These are phyloP conservation scores for Brassica carinata DNA, from an alignment of 345 rosid species.

Conservation along the genomic window DNA sequence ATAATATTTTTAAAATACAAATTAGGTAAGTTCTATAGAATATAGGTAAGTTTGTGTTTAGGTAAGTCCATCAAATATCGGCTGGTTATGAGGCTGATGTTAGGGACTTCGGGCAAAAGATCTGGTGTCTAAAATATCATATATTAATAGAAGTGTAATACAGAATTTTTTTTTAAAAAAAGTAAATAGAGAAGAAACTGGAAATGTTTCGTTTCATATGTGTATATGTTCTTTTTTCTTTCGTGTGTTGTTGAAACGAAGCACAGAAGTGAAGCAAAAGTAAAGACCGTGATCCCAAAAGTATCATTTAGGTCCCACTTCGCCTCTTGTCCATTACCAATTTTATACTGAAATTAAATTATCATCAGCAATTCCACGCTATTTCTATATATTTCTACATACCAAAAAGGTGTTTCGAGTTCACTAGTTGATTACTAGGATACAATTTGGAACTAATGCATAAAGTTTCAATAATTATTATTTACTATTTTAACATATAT, in stretches of 20 bases:
- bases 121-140: constrained; percentile 21
- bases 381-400: constrained; percentile 9
- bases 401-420: neutral
- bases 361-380: constrained; percentile 6
- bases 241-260: constrained; percentile 48
- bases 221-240: constrained; percentile 12
- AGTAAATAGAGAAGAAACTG: constrained; percentile 3
- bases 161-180: neutral
- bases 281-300: constrained; percentile 63
- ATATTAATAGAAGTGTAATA: constrained; percentile 8
- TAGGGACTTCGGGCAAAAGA: constrained; percentile 52
- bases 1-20: constrained; percentile 34
- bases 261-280: constrained; percentile 94
- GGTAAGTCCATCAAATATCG: constrained; percentile 46
- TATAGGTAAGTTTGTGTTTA: constrained; percentile 37
- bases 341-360: constrained; percentile 27
- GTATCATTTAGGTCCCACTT: constrained; percentile 65
- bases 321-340: constrained; percentile 41
- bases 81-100: constrained; percentile 57
- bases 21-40: constrained; percentile 37
- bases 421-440: constrained; percentile 13
- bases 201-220: constrained; percentile 1
- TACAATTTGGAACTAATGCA: constrained; percentile 8
- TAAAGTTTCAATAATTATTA: neutral
- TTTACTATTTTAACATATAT: neutral